Evolutionary conservation across 78 protist species (phyloP), one percentile per base, ranked within the genome.

Genomic region (Trichosphaerium sp.): DNA sequence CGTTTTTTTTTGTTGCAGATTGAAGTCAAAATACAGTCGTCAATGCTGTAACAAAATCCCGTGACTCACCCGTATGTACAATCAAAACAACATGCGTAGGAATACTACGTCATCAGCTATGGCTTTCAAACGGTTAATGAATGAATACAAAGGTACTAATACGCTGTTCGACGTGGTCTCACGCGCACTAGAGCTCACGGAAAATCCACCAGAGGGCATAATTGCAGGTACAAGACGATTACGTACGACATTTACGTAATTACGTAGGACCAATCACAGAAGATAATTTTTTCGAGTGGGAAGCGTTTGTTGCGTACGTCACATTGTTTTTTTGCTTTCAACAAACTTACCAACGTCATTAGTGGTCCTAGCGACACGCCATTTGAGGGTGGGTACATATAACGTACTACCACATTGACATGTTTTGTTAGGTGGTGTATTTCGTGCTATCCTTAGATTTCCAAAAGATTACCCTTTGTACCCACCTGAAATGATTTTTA

Each of bases 401-500:
- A n/a, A n/a, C n/a, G n/a, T n/a, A n/a, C n/a, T n/a, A n/a, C n/a
- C n/a, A n/a, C n/a, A n/a, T n/a, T n/a, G n/a, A n/a, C n/a, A n/a
- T n/a, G n/a, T n/a, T n/a, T n/a, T n/a, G n/a, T n/a, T n/a, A n/a
- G n/a, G n/a, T n/a, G 94, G 91, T 6, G 15, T 82, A 1, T 84
- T 84, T 68, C 29, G 56, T 1, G 84, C 84, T 40, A 57, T 4
- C 10, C 49, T 89, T 11, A 7, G 2, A 18, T 89, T 89, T 48
- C 87, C 94, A 7, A 7, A 58, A 18, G 70, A 58, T 1, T 89
- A 81, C 41, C 94, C 94, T 11, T 39, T 67, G 14, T 48, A 5
- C 1, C 94, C 94, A 10, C 94, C 94, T 2, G 42, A 38, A 37
- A 80, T 89, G 88, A 3, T 23, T 15, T 89, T 89, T 40, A 68